Base-by-base conservation (phyloP, 306 rosid species). In the Begonia peltatifolia region DNA sequence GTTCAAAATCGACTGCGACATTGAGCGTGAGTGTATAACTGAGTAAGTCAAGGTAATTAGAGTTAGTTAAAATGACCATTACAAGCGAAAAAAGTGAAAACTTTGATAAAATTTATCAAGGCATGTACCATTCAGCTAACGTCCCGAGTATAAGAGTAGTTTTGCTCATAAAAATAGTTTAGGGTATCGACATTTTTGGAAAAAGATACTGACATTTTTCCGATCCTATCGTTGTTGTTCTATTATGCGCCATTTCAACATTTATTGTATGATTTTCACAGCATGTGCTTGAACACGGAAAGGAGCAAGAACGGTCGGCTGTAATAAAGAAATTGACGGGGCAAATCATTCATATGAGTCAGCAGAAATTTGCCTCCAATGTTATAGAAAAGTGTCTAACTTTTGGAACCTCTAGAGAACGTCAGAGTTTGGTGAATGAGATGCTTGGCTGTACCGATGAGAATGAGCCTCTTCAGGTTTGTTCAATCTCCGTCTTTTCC, bases 361-460 rank as follows among this genome's bases (percentile, higher is more conserved):
- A 85, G 79, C 97, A 90, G 79, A 90, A 90, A 72, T 90, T 90
- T 58, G 97, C 95, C 38, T 90, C 97, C 12, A 90, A 90, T 80
- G 97, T 90, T 42, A 73, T 80, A 14, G 95, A 85, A 57, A 85
- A 89, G 53, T 89, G 95, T 60, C 72, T 89, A 62, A 72, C 81
- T 62, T 85, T 82, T 54, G 93, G 97, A 60, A 80, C 84, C 68
- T 77, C 80, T 61, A 55, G 72, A 36, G 95, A 89, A 64, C 90
- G 97, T 14, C 95, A 78, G 70, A 57, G 72, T 59, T 77, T 89
- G 14, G 95, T 89, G 52, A 76, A 58, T 62, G 97, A 89, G 80
- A 89, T 89, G 95, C 97, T 84, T 50, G 94, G 97, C 44, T 52
- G 93, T 68, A 89, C 95, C 1, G 97, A 89, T 62, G 97, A 84